Base-by-base conservation (phyloP, 345 rosid species). In the Theobroma cacao region DNA sequence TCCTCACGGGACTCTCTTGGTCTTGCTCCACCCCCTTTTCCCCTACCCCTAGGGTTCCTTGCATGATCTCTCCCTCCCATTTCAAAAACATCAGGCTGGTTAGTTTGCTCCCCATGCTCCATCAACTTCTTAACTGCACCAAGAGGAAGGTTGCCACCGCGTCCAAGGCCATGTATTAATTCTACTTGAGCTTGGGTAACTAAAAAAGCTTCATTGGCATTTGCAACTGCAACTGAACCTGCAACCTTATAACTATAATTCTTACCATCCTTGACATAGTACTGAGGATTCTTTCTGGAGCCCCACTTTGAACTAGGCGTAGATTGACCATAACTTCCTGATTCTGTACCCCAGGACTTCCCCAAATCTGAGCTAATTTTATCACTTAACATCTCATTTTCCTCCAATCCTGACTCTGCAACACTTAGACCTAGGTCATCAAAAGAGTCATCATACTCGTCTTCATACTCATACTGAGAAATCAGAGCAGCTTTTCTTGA, bases 371-470 rank as follows among this genome's bases (percentile, higher is more conserved):
- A 74, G 67, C 38, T 81, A 58, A 81, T 82, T 82, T 86, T 88
- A 62, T 85, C 90, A 36, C 80, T 79, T n/a, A 88, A 84, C 56
- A 76, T 70, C 81, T 90, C 97, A 40, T 80, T 86, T 78, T 91
- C 99, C 81, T 91, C 98, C 1, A 88, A 73, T 70, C 89, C 92
- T 0, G 94, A 84, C 63, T 90, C 99, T 18, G 70, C 89, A 74
- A 91, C 85, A 76, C 92, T 90, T 31, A 88, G 84, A 47, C 98
- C 99, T 36, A 94, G 89, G 78, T 96, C 99, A 87, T 96, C 98
- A 63, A 96, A 96, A 59, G 99, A 96, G 80, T 96, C 99, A 61
- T 96, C 98, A 56, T 96, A 96, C 78, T 96, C 99, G 71, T 96
- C 99, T 41, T 96, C 98, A 1, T 96, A 95, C 80, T 95, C 99